Conservation (phyloP, 495 filamentous ascomycete species). For the Penicillium cinerascens region DNA sequence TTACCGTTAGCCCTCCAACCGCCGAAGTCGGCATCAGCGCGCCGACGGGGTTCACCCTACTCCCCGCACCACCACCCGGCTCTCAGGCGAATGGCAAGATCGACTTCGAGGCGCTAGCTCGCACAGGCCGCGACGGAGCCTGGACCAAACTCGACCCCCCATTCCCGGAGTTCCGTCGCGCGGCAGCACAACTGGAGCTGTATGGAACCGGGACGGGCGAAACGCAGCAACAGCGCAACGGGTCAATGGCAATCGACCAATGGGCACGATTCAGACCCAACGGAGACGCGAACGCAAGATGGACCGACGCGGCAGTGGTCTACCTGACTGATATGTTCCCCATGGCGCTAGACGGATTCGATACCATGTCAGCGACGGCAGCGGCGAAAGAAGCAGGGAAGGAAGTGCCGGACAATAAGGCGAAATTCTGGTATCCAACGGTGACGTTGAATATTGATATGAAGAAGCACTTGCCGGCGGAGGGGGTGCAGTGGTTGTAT, state of each 20-base stretch:
- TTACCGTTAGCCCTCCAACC: constrained; percentile 61
- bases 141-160: constrained; percentile 37
- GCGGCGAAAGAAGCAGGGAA: constrained; percentile 17
- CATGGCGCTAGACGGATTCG: constrained; percentile 49
- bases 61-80: constrained; percentile 43
- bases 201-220: constrained; percentile 48
- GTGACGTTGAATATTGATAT: constrained; percentile 65
- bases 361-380: constrained; percentile 27
- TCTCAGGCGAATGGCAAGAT: constrained; percentile 20
- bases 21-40: constrained; percentile 58
- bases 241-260: constrained; percentile 51
- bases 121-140: constrained; percentile 30
- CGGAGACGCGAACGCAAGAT: constrained; percentile 42
- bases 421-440: constrained; percentile 73
- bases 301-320: constrained; percentile 53
- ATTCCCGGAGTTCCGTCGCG: constrained; percentile 49
- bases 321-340: constrained; percentile 65
- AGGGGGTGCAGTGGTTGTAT: constrained; percentile 64
- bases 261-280: constrained; percentile 56
- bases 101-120: constrained; percentile 30
- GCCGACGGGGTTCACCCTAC: constrained; percentile 47
- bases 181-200: constrained; percentile 49
- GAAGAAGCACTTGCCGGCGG: constrained; percentile 57
- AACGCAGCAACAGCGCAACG: constrained; percentile 30
- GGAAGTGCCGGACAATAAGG: constrained; percentile 14